Base-by-base conservation (phyloP, 83 land plant genomes). In the Thuja plicata region DNA sequence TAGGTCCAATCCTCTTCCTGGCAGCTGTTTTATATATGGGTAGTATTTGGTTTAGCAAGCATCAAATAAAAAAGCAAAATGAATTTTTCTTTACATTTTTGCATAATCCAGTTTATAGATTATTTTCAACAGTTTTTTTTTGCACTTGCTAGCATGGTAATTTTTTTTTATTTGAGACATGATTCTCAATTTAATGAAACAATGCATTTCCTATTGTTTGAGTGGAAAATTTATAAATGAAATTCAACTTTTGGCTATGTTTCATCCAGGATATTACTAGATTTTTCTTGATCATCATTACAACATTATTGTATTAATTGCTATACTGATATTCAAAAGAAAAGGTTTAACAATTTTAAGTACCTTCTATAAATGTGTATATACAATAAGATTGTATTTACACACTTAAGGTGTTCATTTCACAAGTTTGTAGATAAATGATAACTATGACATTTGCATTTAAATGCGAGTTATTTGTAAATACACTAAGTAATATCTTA, bases 1-100 rank as follows among this genome's bases (percentile, higher is more conserved):
- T 94, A 57, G 96, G 95, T 38, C 93, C 95, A 9, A 40, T 62
- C 35, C 91, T 95, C 85, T 83, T 94, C 60, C 83, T 95, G 88
- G 90, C 27, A 50, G 91, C 95, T 78, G 88, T 92, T 86, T 84
- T 95, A 50, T 94, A 92, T 50, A 91, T 91, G 81, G 94, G 92
- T 60, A 76, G 84, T 52, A 92, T 95, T 35, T 94, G 91, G 92
- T 78, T 94, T 34, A 35, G 80, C 43, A 85, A 89, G 43, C 84
- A 71, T 80, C 90, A 89, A 32, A 3, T 73, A 9, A 87, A 84
- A 88, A 89, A 66, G 85, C 55, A 85, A 86, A 50, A n/a, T 17
- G 5, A 88, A 27, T 27, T 3, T 21, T 24, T 11, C 21, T 5
- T 40, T 21, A 62, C 11, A 24, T 87, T 74, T 62, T 62, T 87